phyloP scores from a whole-genome alignment of 257 asterid genomes.

The Orobanche coerulescens region DNA sequence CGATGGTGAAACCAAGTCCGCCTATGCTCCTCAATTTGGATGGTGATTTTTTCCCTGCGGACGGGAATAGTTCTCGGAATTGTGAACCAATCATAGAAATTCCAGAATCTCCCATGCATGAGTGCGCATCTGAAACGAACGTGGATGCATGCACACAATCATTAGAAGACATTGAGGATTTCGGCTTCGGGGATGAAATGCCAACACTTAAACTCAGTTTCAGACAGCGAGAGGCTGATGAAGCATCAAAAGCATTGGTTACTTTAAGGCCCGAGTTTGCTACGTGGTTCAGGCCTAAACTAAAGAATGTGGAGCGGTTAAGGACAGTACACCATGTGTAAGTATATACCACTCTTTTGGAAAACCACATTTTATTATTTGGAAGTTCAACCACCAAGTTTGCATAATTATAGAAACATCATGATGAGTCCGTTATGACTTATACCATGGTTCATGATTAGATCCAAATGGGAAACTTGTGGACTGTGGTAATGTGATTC shows the following conservation, averaged over 20 bases:
- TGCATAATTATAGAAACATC: too few relatives aligned
- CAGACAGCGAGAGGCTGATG: neutral
- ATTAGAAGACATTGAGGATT: constrained; percentile 20
- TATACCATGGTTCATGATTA: too few relatives aligned
- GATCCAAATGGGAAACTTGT: too few relatives aligned
- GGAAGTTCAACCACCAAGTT: too few relatives aligned
- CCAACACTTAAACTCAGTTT: constrained; percentile 25
- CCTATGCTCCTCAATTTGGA: neutral
- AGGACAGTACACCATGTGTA: constrained; percentile 47
- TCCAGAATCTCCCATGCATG: constrained; percentile 26
- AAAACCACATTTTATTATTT: too few relatives aligned
- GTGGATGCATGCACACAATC: neutral
- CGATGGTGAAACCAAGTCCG: neutral
- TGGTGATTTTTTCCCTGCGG: neutral
- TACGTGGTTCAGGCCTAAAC: constrained; percentile 22
- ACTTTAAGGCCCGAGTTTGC: constrained; percentile 15
- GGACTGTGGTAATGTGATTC: too few relatives aligned
- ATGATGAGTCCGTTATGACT: too few relatives aligned
- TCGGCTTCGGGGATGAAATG: constrained; percentile 16
- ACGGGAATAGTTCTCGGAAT: neutral
- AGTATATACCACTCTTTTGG: constrained; percentile 20
- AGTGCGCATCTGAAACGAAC: neutral
- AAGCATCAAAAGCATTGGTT: constrained; percentile 30
- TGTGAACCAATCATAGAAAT: constrained; percentile 45
- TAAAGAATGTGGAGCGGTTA: constrained; percentile 18